Evolutionary conservation across 2,329 filamentous ascomycete species (phyloP).

Genomic region (Penicillium concentricum): DNA sequence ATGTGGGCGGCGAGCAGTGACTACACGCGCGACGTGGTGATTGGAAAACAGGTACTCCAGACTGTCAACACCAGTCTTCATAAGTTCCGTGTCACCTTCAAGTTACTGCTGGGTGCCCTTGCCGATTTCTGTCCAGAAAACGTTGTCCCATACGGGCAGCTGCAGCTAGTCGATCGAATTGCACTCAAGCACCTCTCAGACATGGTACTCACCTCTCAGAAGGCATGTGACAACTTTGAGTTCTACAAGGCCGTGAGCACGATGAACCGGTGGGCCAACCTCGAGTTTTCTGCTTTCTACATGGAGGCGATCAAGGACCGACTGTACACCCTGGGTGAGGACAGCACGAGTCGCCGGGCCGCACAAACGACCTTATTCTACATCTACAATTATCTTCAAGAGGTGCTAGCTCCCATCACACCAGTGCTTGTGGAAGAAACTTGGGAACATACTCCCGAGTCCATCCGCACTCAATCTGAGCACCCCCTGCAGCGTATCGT

Average conservation of each 20-base stretch:
- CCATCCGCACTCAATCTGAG: slow-evolving; percentile 55
- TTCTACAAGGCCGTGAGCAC: slow-evolving; percentile 74
- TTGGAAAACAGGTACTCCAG: slow-evolving; percentile 74
- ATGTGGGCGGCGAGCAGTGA: slow-evolving; percentile 91
- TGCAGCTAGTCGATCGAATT: slow-evolving; percentile 68
- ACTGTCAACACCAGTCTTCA: slow-evolving; percentile 73
- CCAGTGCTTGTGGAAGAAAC: slow-evolving; percentile 85
- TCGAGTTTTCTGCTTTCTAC: slow-evolving; percentile 88
- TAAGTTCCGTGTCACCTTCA: slow-evolving; percentile 87
- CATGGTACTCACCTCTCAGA: slow-evolving; percentile 63
- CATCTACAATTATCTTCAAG: slow-evolving; percentile 70
- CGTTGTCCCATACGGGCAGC: slow-evolving; percentile 42
- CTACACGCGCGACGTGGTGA: slow-evolving; percentile 81
- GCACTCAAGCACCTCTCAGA: slow-evolving; percentile 72
- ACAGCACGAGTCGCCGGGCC: slow-evolving; percentile 58
- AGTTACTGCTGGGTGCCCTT: slow-evolving; percentile 81
- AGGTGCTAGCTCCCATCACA: slow-evolving; percentile 77
- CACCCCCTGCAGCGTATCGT: slow-evolving; percentile 47
- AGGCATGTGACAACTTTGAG: slow-evolving; percentile 68
- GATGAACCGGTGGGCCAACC: slow-evolving; percentile 78
- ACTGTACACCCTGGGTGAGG: slow-evolving; percentile 76
- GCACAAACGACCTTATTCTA: slow-evolving; percentile 58
- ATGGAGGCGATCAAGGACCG: slow-evolving; percentile 90
- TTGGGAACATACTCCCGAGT: slow-evolving; percentile 72
- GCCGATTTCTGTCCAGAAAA: slow-evolving; percentile 53